Evolutionary conservation across 768 basidiomycete genomes (phyloP).

Genomic region (Boletus tylopilopsis): DNA sequence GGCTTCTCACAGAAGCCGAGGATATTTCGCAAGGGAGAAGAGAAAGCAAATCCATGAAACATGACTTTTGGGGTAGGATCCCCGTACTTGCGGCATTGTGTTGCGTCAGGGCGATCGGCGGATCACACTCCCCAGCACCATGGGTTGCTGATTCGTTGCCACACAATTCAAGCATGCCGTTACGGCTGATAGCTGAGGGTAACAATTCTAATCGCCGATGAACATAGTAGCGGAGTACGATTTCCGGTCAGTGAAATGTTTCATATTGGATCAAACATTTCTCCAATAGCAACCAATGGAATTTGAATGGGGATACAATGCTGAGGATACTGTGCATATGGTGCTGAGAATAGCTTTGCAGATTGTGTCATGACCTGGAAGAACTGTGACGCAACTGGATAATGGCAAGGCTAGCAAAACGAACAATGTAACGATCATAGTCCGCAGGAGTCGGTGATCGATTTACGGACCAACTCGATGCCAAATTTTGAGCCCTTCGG

Average conservation of each 20-base stretch:
- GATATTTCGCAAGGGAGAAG: neutral
- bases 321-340: no score
- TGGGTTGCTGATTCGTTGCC: neutral
- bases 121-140: neutral
- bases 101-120: neutral
- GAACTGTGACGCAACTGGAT: no score
- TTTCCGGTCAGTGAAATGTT: neutral
- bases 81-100: neutral
- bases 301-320: no score
- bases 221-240: no score
- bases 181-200: neutral
- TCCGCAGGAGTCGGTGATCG: no score
- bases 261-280: neutral
- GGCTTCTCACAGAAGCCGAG: neutral
- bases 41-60: no score
- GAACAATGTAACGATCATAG: no score
- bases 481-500: constrained; percentile 52
- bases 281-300: no score
- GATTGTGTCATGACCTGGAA: no score
- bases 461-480: constrained; percentile 51
- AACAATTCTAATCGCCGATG: neutral
- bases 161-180: constrained; percentile 11
- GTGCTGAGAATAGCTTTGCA: no score
- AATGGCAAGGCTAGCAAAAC: no score
- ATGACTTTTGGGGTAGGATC: neutral